Percentiles rank a stretch among this genome's conserved stretches.
Conservation (phyloP, 1,284 basidiomycete species). For the Ceratobasidium sp. region DNA sequence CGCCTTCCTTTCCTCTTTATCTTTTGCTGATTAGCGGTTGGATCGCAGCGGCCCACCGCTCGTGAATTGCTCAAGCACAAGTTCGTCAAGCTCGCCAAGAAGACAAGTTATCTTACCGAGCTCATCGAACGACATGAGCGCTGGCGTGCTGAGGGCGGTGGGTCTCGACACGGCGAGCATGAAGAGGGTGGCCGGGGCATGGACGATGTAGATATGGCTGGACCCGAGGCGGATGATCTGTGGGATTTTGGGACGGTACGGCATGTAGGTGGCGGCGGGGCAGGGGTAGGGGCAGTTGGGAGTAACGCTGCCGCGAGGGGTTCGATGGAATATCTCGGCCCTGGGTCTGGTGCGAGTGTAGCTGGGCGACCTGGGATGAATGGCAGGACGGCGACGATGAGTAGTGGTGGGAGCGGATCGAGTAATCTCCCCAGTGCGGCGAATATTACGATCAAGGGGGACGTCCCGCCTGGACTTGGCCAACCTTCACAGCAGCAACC, state of each 20-base stretch:
- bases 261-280: constrained; percentile 62
- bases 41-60: constrained; percentile 86
- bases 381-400: constrained; percentile 33
- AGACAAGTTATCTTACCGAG: constrained; percentile 93
- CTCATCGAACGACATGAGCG: constrained; percentile 94
- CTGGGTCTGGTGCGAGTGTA: constrained; percentile 13
- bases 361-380: constrained; percentile 31
- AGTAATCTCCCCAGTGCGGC: constrained; percentile 53
- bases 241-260: constrained; percentile 97
- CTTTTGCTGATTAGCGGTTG: constrained; percentile 19
- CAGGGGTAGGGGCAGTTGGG: neutral
- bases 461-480: constrained; percentile 68
- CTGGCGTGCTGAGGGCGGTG: constrained; percentile 91
- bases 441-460: constrained; percentile 67
- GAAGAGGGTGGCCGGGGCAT: constrained; percentile 73
- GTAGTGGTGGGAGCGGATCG: constrained; percentile 31
- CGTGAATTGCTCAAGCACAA: constrained; percentile 95
- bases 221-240: constrained; percentile 79
- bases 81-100: constrained; percentile 94
- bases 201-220: constrained; percentile 63
- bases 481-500: neutral
- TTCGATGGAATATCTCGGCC: constrained; percentile 43
- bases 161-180: constrained; percentile 75
- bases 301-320: constrained; percentile 28
- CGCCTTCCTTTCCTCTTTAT: constrained; percentile 11